Percentiles rank a stretch among this genome's conserved stretches.
Evolutionary conservation across 768 basidiomycete species (phyloP).

Genomic region (Coprinellus micaceus): DNA sequence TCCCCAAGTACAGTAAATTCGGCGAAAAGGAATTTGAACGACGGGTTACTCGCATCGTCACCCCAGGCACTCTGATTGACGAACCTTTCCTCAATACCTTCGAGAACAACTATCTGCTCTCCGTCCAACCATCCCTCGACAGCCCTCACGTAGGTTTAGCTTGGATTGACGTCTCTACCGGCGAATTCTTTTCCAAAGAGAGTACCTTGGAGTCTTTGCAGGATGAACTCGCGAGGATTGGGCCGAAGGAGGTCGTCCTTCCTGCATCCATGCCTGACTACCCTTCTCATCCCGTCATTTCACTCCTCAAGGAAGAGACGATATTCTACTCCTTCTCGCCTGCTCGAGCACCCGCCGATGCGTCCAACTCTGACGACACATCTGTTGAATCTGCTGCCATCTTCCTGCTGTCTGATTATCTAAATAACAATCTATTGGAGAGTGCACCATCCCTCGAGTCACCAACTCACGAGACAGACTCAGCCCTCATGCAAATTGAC

Average conservation of each 20-base stretch:
- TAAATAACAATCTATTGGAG: slow-evolving; percentile 68
- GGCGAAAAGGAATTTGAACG: slow-evolving; percentile 69
- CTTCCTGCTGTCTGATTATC: slow-evolving; percentile 57
- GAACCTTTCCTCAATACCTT: slow-evolving; percentile 82
- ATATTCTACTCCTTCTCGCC: slow-evolving; percentile 50
- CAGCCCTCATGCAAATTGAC: slow-evolving; percentile 82
- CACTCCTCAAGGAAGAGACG: slow-evolving; percentile 50
- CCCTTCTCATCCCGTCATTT: slow-evolving; percentile 40
- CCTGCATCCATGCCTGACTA: slow-evolving; percentile 30
- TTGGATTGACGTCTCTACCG: slow-evolving; percentile 94
- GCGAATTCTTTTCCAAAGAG: slow-evolving; percentile 82
- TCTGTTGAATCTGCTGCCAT: slow-evolving; percentile 54
- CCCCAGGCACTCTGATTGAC: slow-evolving; percentile 92
- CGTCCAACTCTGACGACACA: slow-evolving; percentile 1
- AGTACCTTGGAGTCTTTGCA: slow-evolving; percentile 52
- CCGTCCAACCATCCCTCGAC: slow-evolving; percentile 38
- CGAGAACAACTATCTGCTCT: slow-evolving; percentile 88
- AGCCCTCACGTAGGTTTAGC: slow-evolving; percentile 60
- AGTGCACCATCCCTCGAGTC: slow-evolving; percentile 64
- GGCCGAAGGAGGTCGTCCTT: slow-evolving; percentile 81
- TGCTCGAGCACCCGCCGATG: slow-evolving; percentile 1
- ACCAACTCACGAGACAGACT: slow-evolving; percentile 53
- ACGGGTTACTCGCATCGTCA: slow-evolving; percentile 82
- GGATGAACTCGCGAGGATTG: slow-evolving; percentile 80
- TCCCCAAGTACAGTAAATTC: slow-evolving; percentile 43